Base-by-base conservation (phyloP, 208 protist species). In the Trypanosoma avium region DNA sequence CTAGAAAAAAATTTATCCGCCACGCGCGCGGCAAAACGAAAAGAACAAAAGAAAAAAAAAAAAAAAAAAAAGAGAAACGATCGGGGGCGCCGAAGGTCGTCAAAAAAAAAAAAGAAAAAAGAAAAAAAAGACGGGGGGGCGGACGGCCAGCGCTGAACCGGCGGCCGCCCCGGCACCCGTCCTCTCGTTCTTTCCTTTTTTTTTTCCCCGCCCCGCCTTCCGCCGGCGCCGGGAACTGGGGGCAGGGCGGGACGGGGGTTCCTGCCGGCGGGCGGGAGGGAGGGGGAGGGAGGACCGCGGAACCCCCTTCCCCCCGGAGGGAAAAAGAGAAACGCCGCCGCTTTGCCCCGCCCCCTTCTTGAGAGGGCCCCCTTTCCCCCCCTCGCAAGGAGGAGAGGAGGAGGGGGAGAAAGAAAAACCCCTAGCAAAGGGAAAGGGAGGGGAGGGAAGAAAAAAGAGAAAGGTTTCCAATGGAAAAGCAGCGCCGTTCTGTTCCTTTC, bases 1-100 rank as follows among this genome's bases (percentile, higher is more conserved):
- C 13, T 26, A 1, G 13, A 47, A n/a, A 32, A 56, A 21, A 61
- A 56, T 8, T 45, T 54, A 19, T 38, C 30, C 15, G 19, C 19
- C 13, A 9, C 4, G 56, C 57, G n/a, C 33, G 40, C 27, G 43
- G 26, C 17, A 29, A 22, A 43, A 40, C 15, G 65, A 43, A 30
- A 56, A 43, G 61, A 49, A 73, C 15, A 61, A 30, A 47, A 55
- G 0, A 64, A 53, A 66, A 67, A 73, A 61, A 81, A 9, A 1
- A 67, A 61, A 30, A 61, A 66, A 67, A 73, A 61, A 81, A 9
- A 1, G 64, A 61, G n/a, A 61, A 54, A 54, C 40, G 38, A 50
- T 8, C 53, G 32, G 53, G n/a, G 26, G 9, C 53, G 24, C 61
- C 24, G 9, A 30, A 2, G 43, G 6, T 10, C 27, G 24, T 6